A percentile compares a stretch with the other conserved stretches of the same genome.
Evolutionary conservation across 179 eudicot genomes (phyloP).

Genomic region (Camellia oleifera): DNA sequence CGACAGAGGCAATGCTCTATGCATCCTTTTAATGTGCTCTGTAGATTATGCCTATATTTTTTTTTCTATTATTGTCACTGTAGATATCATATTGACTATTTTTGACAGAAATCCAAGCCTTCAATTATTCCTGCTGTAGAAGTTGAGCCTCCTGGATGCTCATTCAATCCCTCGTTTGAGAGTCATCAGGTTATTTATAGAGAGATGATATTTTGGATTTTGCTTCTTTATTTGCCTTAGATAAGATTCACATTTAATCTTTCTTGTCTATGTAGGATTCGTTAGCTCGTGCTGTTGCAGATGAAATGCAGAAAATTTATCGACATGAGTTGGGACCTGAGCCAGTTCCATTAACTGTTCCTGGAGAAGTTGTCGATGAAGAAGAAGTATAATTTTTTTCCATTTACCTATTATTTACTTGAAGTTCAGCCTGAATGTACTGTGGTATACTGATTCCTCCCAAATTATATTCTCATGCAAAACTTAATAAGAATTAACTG

Average conservation of each 20-base stretch:
- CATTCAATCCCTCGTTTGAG: constrained; percentile 78
- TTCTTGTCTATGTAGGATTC: constrained; percentile 53
- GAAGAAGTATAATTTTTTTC: constrained; percentile 59
- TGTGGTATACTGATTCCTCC: background rate
- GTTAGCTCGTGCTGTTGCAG: constrained; percentile 90
- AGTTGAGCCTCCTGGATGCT: constrained; percentile 92
- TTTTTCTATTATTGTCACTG: background rate
- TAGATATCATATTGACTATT: background rate
- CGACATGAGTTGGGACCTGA: constrained; percentile 76
- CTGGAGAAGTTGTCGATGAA: constrained; percentile 70
- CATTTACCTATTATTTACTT: background rate
- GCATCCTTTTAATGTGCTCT: background rate
- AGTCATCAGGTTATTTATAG: constrained; percentile 68
- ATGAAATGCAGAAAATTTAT: constrained; percentile 91
- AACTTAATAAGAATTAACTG: background rate
- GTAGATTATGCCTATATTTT: background rate
- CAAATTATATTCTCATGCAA: background rate
- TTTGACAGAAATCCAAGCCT: constrained; percentile 52
- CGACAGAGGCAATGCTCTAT: background rate
- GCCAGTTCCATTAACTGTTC: constrained; percentile 69
- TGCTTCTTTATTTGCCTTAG: background rate
- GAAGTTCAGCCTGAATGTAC: background rate
- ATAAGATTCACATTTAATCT: background rate
- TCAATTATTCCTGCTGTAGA: constrained; percentile 88
- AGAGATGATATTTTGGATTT: background rate